Evolutionary conservation across 2,329 filamentous ascomycete genomes (phyloP), one percentile per base, ranked within the genome.

Genomic region (Pyrenophora tritici-repentis): DNA sequence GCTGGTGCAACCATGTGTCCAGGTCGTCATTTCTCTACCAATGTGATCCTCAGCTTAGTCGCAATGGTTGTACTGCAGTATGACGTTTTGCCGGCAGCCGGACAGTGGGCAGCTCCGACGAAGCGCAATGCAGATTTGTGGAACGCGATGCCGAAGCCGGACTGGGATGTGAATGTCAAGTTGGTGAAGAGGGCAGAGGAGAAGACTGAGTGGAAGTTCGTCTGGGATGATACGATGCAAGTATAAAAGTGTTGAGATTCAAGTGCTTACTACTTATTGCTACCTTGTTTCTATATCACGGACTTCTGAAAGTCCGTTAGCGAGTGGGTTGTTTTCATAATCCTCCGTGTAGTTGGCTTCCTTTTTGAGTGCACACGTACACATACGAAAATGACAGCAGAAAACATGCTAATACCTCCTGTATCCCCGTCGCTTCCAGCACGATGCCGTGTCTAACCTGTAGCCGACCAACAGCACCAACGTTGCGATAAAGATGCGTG

Each of bases 1-100:
- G 66, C 71, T 1, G 72, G 73, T 0, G 47, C 49, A 4, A 68
- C 64, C 0, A 63, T 75, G 46, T 76, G 73, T 47, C 73, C 74
- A 2, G 73, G 73, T 6, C 62, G 72, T 5, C 68, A 75, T 47
- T 75, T 75, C 44, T 73, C 73, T 0, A 71, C 50, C 1, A 71
- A 64, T 7, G 67, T 72, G 22, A 70, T 75, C 14, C 34, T 72
- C 10, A 62, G 64, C 5, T 45, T 73, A 7, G 66, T 60, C 1
- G 66, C 71, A 0, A 68, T 75, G 59, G 35, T 75, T 13, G 32
- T 74, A 10, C 34, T 71, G 29, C 59, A 70, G 6, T 75, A 67
- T 47, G 68, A 76, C 40, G 40, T 75, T 3, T 12, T 32, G 12
- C 65, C 70, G 0, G 7, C 36, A 0, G 37, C 53, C 12, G 68